These are phyloP conservation scores for Chrysosphaeria jannelii DNA, from an alignment of 2,329 filamentous ascomycete genomes.

Conservation along the genomic window DNA sequence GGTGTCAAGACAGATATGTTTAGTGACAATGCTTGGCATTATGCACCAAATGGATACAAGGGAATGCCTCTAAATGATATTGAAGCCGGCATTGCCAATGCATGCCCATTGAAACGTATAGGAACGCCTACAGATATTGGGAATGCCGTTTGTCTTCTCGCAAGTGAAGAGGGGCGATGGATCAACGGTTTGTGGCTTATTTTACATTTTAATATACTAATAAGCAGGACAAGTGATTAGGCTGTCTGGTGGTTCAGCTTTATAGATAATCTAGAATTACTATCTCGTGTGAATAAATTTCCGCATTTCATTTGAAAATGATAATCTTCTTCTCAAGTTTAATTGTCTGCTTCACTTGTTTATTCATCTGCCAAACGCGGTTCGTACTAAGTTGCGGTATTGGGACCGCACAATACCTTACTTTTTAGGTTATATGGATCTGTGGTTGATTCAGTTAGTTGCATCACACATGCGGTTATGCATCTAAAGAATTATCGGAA, in stretches of 20 bases:
- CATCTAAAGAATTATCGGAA: no score
- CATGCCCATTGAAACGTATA: conserved; percentile 27
- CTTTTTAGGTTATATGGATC: no score
- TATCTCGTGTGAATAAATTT: not conserved
- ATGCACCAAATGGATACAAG: conserved; percentile 23
- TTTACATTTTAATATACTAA: not conserved
- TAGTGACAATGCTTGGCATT: conserved; percentile 35
- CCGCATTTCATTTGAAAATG: conserved; percentile 1
- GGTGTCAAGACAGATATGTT: conserved; percentile 58
- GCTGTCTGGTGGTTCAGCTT: conserved; percentile 10
- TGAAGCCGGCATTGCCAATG: conserved; percentile 20
- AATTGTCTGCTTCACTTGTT: not conserved
- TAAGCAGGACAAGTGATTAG: conserved; percentile 11
- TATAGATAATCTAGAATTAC: no score
- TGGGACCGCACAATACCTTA: no score
- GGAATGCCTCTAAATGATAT: conserved; percentile 21
- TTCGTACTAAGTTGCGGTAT: no score
- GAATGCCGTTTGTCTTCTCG: conserved; percentile 22
- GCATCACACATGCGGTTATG: no score
- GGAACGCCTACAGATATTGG: conserved; percentile 27
- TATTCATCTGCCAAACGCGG: no score
- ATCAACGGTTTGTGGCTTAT: conserved; percentile 26
- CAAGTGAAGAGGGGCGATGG: conserved; percentile 29
- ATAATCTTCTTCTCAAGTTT: not conserved
- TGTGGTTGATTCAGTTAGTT: no score